A percentile compares a stretch with the other conserved stretches of the same genome.
These are phyloP conservation scores for Hymenoscyphus fructigenus DNA, from an alignment of 2,329 filamentous ascomycete species.

Conservation along the genomic window DNA sequence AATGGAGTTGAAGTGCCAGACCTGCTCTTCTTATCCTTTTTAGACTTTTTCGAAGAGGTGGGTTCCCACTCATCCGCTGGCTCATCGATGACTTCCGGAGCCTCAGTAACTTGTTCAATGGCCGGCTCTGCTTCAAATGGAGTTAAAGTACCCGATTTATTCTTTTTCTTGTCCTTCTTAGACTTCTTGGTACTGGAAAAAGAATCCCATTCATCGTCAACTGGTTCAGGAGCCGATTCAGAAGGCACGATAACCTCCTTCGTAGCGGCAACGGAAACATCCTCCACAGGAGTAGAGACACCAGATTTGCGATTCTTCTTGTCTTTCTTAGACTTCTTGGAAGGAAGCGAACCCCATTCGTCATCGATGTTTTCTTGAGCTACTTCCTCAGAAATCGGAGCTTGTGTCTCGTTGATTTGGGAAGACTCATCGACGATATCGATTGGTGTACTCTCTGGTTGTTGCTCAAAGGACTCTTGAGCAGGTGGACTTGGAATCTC, in stretches of 20 bases:
- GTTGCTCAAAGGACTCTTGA: not conserved
- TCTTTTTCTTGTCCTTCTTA: conserved; percentile 28
- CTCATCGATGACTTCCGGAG: not conserved
- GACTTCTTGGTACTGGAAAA: conserved; percentile 17
- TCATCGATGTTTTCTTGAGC: conserved; percentile 7
- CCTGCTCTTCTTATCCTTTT: conserved; percentile 35
- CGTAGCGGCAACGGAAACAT: too few species aligned
- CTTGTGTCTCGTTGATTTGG: not conserved
- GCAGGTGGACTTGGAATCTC: not conserved
- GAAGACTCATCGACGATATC: not conserved
- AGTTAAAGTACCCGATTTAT: conserved; percentile 20
- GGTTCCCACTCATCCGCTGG: conserved; percentile 5
- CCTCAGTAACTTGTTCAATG: not conserved
- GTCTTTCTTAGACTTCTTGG: conserved; percentile 27
- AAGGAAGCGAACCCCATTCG: conserved; percentile 8
- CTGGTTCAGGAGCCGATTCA: not conserved
- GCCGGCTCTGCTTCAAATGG: conserved; percentile 13
- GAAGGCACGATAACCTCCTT: too few species aligned
- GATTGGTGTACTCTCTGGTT: not conserved
- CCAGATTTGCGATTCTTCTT: conserved; percentile 31
- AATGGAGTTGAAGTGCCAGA: conserved; percentile 10
- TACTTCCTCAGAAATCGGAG: not conserved
- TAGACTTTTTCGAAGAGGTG: conserved; percentile 32
- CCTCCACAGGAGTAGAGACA: conserved; percentile 20
- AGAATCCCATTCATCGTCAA: not conserved